Evolutionary conservation across 345 rosid species (phyloP), one percentile per base, ranked within the genome.

Genomic region (Populus nigra): DNA sequence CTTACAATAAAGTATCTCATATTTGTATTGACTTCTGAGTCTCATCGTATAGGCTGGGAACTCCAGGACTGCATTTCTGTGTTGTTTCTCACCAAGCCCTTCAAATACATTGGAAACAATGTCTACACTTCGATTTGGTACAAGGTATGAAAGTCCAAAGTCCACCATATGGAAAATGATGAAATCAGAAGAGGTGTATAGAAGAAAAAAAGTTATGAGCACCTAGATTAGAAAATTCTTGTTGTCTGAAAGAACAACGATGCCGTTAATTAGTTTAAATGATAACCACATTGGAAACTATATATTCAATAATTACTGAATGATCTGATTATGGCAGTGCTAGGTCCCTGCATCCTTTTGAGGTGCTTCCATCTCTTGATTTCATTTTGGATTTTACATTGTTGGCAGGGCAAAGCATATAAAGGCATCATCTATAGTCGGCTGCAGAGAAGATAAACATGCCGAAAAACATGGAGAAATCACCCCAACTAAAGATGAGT

Each of bases 21-120:
- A 43, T 69, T 72, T 76, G 20, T 49, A 35, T 67, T 65, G 62
- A 20, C 53, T 36, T 62, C 18, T 35, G 15, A 53, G 78, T 83
- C 76, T 75, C 79, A 11, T 80, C 76, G 61, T 73, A 69, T 84
- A 94, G 98, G 98, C 97, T 65, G 98, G 97, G 50, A 90, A 82
- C 86, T 93, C 92, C 71, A 92, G 88, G 75, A 89, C 91, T 77
- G 98, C 92, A 50, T 80, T 94, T 57, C 84, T 94, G 17, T 93
- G 98, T 43, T 94, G 98, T 85, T 94, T 98, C 88, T 94, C 98
- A 35, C 98, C 95, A 3, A 91, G 98, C 83, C 78, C 83, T 82
- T 91, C 84, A 75, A 93, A 93, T 89, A 89, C 91, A 71, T 66
- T 90, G 50, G 98, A 94, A 85, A 94, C 90, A 70, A 85, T 93